These are phyloP conservation scores for Esteya vermicola DNA, from an alignment of 2,329 filamentous ascomycete genomes.

Conservation along the genomic window DNA sequence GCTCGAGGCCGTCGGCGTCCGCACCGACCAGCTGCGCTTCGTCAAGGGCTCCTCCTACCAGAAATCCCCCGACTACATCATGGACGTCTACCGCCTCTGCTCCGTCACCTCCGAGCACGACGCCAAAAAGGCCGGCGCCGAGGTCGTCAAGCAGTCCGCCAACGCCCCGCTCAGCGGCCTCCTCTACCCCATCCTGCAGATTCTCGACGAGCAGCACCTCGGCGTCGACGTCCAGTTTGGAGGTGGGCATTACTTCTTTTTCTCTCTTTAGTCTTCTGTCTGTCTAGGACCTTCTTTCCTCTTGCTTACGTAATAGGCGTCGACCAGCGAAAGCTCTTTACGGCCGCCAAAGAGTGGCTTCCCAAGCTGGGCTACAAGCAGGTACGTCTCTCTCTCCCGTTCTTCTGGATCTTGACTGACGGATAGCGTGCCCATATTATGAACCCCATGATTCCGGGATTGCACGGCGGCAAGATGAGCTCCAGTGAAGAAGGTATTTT, in stretches of 20 bases:
- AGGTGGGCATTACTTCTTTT: too few species aligned
- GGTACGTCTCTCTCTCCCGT: not conserved
- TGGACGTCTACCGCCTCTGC: slow-evolving; percentile 74
- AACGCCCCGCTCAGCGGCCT: slow-evolving; percentile 62
- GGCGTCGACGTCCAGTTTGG: slow-evolving; percentile 82
- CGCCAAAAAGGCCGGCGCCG: slow-evolving; percentile 79
- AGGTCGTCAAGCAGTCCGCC: slow-evolving; percentile 83
- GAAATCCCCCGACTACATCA: slow-evolving; percentile 55
- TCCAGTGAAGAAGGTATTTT: slow-evolving; percentile 54
- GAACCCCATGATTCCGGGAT: slow-evolving; percentile 71
- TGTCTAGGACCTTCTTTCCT: not conserved
- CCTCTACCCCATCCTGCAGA: slow-evolving; percentile 78
- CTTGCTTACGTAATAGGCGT: too few species aligned
- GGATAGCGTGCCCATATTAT: slow-evolving; percentile 36
- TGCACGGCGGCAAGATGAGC: slow-evolving; percentile 78
- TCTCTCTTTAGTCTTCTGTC: not conserved
- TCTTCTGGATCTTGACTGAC: slow-evolving; percentile 2
- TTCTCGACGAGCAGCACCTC: slow-evolving; percentile 80
- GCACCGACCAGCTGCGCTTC: slow-evolving; percentile 66
- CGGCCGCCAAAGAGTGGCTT: slow-evolving; percentile 69
- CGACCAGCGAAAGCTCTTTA: slow-evolving; percentile 85
- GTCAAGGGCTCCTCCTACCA: slow-evolving; percentile 80
- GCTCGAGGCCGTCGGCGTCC: slow-evolving; percentile 63
- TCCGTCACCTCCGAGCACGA: slow-evolving; percentile 62
- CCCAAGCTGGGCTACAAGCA: slow-evolving; percentile 76